Base-by-base conservation (phyloP, 78 protist species). In the Dictyostelium purpureum region DNA sequence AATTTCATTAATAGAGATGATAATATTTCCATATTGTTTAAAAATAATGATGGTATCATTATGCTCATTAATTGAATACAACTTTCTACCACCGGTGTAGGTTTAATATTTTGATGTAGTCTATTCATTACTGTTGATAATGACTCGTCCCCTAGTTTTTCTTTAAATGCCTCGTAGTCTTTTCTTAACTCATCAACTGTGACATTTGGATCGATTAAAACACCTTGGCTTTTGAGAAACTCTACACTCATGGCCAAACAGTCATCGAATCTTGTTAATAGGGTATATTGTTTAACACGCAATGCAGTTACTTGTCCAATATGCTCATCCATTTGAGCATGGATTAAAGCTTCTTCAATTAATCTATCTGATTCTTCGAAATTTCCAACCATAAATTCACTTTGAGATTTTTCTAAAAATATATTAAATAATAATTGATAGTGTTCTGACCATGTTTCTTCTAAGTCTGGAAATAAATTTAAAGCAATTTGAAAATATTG, bases 351-450 rank as follows among this genome's bases (percentile, higher is more conserved):
- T 49, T 63, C 52, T 19, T 67, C 78, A 0, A 81, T 35, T 5
- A 81, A 28, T 38, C 78, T 65, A 28, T 81, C 89, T 0, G 79
- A 67, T 26, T 81, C 89, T 33, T 81, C 67, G 6, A 42, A 65
- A 38, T 81, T 81, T 11, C 89, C 89, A n/a, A 71, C 71, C 89
- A 81, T 81, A 24, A 81, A 81, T 6, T 81, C 89, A 24, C 67
- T 51, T 52, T 81, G 77, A 21, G 79, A 31, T 37, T 67, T 67
- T 28, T 81, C 89, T 11, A 81, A 47, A 37, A 65, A 81, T 7
- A 81, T 81, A n/a, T 67, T 37, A 26, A 63, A 81, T n/a, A 73
- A 33, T 26, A 73, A 42, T 35, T 67, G 77, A 38, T 81, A 81
- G 26, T 81, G 43, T 31, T 81, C 89, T 21, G 26, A 5, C 89